Evolutionary conservation across 495 filamentous ascomycete genomes (phyloP), one percentile per base, ranked within the genome.

Genomic region (Penicillium tannophilum): DNA sequence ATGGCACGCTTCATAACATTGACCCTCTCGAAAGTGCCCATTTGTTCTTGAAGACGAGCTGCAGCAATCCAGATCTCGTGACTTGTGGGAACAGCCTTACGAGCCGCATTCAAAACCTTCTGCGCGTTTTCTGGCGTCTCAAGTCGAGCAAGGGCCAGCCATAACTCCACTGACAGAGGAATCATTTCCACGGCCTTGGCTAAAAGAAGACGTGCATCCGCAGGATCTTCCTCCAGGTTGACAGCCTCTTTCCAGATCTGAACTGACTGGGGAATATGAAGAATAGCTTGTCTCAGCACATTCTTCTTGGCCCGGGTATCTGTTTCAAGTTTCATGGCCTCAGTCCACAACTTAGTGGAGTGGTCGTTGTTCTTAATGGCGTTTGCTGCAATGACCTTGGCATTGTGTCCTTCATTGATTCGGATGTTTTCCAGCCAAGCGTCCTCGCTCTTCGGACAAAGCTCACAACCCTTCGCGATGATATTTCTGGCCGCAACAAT

Each of bases 191-290:
- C 92, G 4, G 94, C 95, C 74, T 96, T 95, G 10, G 91, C 91
- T 19, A 98, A 82, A 41, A 99, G 81, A 31, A 98, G 76, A 58
- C 86, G 82, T 8, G 93, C 94, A 75, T 97, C 91, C 7, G 86
- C 88, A 1, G 89, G 85, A 63, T 94, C 88, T 56, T 97, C 92
- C 66, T 97, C 93, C 42, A 97, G 76, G 61, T 98, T 98, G 44
- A 98, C 93, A n/a, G 92, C 88, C 67, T 94, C 90, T 71, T 97
- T 98, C 94, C 94, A 99, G 33, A 99, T 83, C 30, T 88, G 86
- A 26, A 97, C 92, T 0, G 93, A 97, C 63, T 95, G 89, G 3
- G 90, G 92, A 49, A 95, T 90, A 63, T 93, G 86, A 67, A 97
- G 87, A 44, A 98, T 79, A 23, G 95, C 94, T 66, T 91, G 89